These are phyloP conservation scores for Rhynchosporium graminicola DNA, from an alignment of 2,329 filamentous ascomycete species.

Conservation along the genomic window DNA sequence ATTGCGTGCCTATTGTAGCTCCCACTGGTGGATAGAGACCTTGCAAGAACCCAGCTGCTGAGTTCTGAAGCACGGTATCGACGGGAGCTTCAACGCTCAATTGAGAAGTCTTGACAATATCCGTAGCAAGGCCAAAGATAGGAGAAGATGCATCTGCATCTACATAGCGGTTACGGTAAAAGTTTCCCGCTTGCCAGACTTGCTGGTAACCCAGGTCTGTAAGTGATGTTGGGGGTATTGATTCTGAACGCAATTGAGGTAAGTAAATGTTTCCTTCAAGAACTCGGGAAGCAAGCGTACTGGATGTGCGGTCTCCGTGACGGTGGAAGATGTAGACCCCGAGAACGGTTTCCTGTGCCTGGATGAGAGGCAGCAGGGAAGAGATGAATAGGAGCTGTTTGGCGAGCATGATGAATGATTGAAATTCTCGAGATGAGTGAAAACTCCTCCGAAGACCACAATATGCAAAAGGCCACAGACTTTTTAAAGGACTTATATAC, in stretches of 20 bases:
- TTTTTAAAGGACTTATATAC: not conserved
- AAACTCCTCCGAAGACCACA: not conserved
- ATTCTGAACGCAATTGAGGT: too few species aligned
- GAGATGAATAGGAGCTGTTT: conserved; percentile 47
- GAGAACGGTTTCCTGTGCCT: conserved; percentile 47
- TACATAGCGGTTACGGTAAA: conserved; percentile 78
- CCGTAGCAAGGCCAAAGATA: conserved; percentile 66
- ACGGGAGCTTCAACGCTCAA: conserved; percentile 70
- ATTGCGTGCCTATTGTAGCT: conserved; percentile 52
- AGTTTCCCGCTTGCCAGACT: conserved; percentile 70
- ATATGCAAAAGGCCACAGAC: not conserved
- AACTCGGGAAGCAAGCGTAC: conserved; percentile 44
- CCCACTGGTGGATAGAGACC: conserved; percentile 81
- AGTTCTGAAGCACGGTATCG: conserved; percentile 78
- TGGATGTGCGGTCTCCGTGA: conserved; percentile 85
- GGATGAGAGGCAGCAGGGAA: conserved; percentile 42
- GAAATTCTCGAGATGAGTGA: not conserved
- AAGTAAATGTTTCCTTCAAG: too few species aligned
- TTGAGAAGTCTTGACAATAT: conserved; percentile 69
- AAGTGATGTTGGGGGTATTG: conserved; percentile 67
- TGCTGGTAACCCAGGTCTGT: conserved; percentile 79
- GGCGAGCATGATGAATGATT: conserved; percentile 35
- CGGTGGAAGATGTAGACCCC: conserved; percentile 87
- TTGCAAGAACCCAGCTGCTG: conserved; percentile 78
- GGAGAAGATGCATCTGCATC: conserved; percentile 54